Conservation (phyloP, 495 filamentous ascomycete genomes). For the Xylaria nigripes region DNA sequence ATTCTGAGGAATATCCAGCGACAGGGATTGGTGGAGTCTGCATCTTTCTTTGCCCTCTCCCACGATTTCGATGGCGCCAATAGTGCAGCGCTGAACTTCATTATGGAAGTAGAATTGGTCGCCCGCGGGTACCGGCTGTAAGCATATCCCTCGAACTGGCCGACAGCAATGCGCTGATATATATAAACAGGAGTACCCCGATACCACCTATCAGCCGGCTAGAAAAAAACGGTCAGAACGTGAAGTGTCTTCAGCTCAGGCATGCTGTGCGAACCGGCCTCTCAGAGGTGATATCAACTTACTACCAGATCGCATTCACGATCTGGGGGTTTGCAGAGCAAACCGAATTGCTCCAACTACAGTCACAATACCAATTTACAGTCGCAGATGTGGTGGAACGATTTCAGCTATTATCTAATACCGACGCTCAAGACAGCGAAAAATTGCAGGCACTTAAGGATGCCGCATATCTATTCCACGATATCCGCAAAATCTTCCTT, state of each 20-base stretch:
- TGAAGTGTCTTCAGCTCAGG: constrained; percentile 72
- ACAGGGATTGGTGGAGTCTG: constrained; percentile 67
- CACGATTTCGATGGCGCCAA: constrained; percentile 78
- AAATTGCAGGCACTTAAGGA: constrained; percentile 73
- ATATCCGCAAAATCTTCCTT: constrained; percentile 70
- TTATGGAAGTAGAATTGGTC: constrained; percentile 95
- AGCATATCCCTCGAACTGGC: constrained; percentile 22
- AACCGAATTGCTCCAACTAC: constrained; percentile 45
- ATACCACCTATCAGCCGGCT: constrained; percentile 76
- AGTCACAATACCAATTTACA: constrained; percentile 52
- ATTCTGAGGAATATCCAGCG: constrained; percentile 77
- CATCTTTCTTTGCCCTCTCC: constrained; percentile 61
- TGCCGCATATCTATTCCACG: constrained; percentile 69
- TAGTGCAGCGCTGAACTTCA: constrained; percentile 70
- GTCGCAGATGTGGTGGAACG: constrained; percentile 49
- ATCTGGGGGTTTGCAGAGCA: constrained; percentile 67
- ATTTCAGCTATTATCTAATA: constrained; percentile 47
- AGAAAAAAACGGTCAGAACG: constrained; percentile 67
- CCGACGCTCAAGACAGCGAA: constrained; percentile 63
- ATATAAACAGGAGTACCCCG: constrained; percentile 59
- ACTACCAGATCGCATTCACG: constrained; percentile 55
- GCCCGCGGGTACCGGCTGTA: constrained; percentile 89
- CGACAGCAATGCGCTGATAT: constrained; percentile 31
- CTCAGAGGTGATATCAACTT: constrained; percentile 57
- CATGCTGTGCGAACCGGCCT: constrained; percentile 62